A percentile compares a stretch with the other conserved stretches of the same genome.
Conservation (phyloP, 768 basidiomycete genomes). For the Tylopilus vinaceipallidus region DNA sequence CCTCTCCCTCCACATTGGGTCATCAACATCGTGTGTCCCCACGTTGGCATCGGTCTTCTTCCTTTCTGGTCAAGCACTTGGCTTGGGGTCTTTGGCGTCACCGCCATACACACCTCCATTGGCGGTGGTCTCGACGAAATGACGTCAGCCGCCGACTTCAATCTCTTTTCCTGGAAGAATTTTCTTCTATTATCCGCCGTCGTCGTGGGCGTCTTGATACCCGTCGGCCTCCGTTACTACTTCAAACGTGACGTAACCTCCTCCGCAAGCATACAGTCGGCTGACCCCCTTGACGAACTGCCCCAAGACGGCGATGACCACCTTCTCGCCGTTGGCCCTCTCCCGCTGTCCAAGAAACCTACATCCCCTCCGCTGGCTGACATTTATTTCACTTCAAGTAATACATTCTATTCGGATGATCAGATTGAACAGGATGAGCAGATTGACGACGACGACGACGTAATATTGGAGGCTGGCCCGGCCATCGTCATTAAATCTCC, state of each 20-base stretch:
- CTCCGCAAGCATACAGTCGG: slow-evolving; percentile 37
- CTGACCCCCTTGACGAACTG: slow-evolving; percentile 34
- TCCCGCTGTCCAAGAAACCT: slow-evolving; percentile 40
- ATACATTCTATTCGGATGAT: slow-evolving; percentile 38
- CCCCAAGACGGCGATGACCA: slow-evolving; percentile 40
- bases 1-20: slow-evolving; percentile 98
- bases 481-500: slow-evolving; percentile 45
- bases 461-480: slow-evolving; percentile 76
- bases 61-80: slow-evolving; percentile 91
- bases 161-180: slow-evolving; percentile 90
- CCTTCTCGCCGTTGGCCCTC: slow-evolving; percentile 59
- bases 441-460: slow-evolving; percentile 57
- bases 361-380: slow-evolving; percentile 31
- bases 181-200: slow-evolving; percentile 83
- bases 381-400: slow-evolving; percentile 37
- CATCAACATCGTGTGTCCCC: slow-evolving; percentile 88
- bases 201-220: slow-evolving; percentile 89
- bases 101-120: slow-evolving; percentile 94
- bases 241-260: slow-evolving; percentile 62
- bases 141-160: slow-evolving; percentile 92
- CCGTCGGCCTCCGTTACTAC: slow-evolving; percentile 84
- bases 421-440: slow-evolving; percentile 59
- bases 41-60: slow-evolving; percentile 81
- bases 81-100: slow-evolving; percentile 86
- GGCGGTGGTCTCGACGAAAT: slow-evolving; percentile 92